A percentile compares a stretch with the other conserved stretches of the same genome.
These are phyloP conservation scores for Torrubiella hemipterigena DNA, from an alignment of 2,329 filamentous ascomycete species.

Conservation along the genomic window DNA sequence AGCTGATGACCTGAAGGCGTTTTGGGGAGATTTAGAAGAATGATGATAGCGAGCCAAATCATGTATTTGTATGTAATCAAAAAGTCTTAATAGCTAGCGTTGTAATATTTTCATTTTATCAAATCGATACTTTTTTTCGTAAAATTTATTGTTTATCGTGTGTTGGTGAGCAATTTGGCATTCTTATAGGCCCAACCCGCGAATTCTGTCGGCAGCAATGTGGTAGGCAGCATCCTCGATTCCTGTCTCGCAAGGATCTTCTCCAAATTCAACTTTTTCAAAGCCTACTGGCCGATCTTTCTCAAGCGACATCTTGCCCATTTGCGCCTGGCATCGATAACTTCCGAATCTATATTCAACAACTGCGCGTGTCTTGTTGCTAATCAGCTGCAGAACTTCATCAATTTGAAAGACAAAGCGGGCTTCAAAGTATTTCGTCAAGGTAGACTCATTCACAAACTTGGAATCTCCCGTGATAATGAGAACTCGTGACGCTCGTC, in stretches of 20 bases:
- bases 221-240: slow-evolving; percentile 18
- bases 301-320: slow-evolving; percentile 28
- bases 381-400: slow-evolving; percentile 19
- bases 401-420: slow-evolving; percentile 37
- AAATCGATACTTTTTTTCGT: too few species aligned
- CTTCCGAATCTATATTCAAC: slow-evolving; percentile 43
- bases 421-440: slow-evolving; percentile 27
- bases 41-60: slow-evolving; percentile 1
- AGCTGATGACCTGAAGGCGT: slow-evolving; percentile 36
- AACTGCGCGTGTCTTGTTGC: slow-evolving; percentile 15
- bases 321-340: slow-evolving; percentile 41
- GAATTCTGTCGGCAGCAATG: slow-evolving; percentile 19
- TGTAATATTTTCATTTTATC: too few species aligned
- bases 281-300: slow-evolving; percentile 20
- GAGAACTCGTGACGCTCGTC: slow-evolving; percentile 32
- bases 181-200: slow-evolving; percentile 17
- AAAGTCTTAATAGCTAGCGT: not conserved
- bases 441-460: slow-evolving; percentile 28
- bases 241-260: slow-evolving; percentile 24
- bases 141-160: not conserved
- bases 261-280: slow-evolving; percentile 24
- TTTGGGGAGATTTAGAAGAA: slow-evolving; percentile 31
- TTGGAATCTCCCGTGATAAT: slow-evolving; percentile 31
- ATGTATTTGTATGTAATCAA: not conserved
- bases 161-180: too few species aligned